Evolutionary conservation across 306 rosid species (phyloP).

Genomic region (Lagenaria siceraria): DNA sequence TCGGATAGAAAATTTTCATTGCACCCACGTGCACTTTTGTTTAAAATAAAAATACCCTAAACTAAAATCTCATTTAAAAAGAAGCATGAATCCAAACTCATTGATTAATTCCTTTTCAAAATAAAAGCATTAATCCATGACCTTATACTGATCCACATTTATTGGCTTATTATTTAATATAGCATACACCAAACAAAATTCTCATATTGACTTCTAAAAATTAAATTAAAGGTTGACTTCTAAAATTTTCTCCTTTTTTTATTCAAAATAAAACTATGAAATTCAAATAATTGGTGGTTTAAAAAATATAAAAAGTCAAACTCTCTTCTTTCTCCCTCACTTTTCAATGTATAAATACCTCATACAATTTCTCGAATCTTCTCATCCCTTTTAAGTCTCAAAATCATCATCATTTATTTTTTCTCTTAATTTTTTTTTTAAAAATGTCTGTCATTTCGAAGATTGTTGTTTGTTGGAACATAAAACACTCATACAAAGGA

Average conservation of each 20-base stretch:
- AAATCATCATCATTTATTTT: neutral
- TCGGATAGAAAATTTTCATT: no score
- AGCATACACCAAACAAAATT: neutral
- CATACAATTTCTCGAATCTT: neutral
- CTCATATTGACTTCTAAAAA: neutral
- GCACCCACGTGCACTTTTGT: neutral
- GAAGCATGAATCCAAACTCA: neutral
- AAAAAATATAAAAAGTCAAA: neutral
- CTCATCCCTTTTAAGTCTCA: neutral
- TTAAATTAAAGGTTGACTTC: neutral
- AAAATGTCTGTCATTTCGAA: neutral
- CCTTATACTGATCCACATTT: neutral
- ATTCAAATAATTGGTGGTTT: neutral
- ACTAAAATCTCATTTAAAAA: neutral
- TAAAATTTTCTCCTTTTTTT: neutral
- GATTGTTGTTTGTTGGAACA: neutral
- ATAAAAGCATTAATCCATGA: neutral
- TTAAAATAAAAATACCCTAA: neutral
- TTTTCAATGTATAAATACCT: neutral
- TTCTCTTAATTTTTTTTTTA: neutral
- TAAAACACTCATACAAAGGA: neutral
- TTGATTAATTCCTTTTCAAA: neutral
- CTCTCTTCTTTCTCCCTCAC: neutral
- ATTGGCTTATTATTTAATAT: neutral
- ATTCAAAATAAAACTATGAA: neutral